Evolutionary conservation across 164 flowering plant genomes (phyloP).

Genomic region (Vitis cinerea): DNA sequence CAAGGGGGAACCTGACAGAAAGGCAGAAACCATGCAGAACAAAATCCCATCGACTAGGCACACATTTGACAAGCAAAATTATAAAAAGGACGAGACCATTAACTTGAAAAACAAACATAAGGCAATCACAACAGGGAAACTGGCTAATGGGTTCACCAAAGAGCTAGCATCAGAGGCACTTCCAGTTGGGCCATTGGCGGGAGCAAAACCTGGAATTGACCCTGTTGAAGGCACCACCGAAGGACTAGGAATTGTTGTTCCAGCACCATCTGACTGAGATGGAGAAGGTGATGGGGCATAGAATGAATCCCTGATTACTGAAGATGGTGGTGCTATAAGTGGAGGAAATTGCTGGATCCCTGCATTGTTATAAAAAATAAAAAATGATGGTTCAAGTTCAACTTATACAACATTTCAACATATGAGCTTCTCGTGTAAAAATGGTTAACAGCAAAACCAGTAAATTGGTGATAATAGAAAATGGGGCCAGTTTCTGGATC

Average conservation of each 20-base stretch:
- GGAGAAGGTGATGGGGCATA: slow-evolving; percentile 76
- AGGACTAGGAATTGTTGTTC: slow-evolving; percentile 36
- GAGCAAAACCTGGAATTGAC: slow-evolving; percentile 41
- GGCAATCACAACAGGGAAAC: slow-evolving; percentile 19
- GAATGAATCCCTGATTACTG: slow-evolving; percentile 28
- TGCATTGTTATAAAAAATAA: slow-evolving; percentile 28
- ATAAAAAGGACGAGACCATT: slow-evolving; percentile 24
- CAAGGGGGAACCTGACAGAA: slow-evolving; percentile 12
- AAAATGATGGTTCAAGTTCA: not conserved
- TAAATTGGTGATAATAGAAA: not conserved
- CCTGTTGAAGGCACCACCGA: slow-evolving; percentile 40
- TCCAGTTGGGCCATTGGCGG: slow-evolving; percentile 66
- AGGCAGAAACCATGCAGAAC: slow-evolving; percentile 7
- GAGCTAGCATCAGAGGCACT: slow-evolving; percentile 36
- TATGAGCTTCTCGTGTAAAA: not conserved
- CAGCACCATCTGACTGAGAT: slow-evolving; percentile 38
- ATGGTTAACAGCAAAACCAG: not conserved
- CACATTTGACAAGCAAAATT: slow-evolving; percentile 7
- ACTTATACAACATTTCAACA: not conserved
- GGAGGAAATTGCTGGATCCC: slow-evolving; percentile 74
- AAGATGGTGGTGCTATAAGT: slow-evolving; percentile 66
- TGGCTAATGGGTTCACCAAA: slow-evolving; percentile 31
- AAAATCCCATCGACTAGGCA: slow-evolving; percentile 22
- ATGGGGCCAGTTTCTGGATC: too few species aligned
- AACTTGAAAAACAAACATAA: slow-evolving; percentile 28